A percentile compares a stretch with the other conserved stretches of the same genome.
phyloP scores from a whole-genome alignment of 176 grass and related monocot genomes.

The Bothriochloa decipiens region DNA sequence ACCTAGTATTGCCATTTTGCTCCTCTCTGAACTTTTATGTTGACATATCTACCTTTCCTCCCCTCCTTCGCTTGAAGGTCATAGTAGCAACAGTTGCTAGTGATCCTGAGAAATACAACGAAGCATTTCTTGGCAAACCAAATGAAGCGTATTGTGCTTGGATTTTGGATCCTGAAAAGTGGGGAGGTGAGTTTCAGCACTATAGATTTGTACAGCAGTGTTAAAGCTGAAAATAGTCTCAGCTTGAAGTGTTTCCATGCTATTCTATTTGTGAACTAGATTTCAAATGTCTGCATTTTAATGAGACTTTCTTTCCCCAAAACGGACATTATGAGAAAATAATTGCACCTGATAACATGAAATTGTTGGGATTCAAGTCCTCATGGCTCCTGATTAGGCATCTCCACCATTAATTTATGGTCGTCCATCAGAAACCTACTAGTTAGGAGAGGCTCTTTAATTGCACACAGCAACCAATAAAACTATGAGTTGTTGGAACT shows the following conservation, averaged over 20 bases:
- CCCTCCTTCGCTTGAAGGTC: conserved; percentile 54
- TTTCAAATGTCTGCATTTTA: conserved; percentile 9
- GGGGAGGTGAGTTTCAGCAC: conserved; percentile 80
- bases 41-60: conserved; percentile 10
- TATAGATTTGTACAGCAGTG: background rate
- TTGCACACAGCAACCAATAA: background rate
- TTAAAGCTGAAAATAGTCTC: conserved; percentile 8
- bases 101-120: conserved; percentile 78
- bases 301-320: background rate
- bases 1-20: background rate
- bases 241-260: conserved; percentile 1
- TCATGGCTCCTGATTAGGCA: background rate
- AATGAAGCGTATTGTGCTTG: conserved; percentile 95
- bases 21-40: background rate
- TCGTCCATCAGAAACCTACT: conserved; percentile 1
- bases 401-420: background rate
- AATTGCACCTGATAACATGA: background rate
- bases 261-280: conserved; percentile 15
- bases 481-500: background rate
- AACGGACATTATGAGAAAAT: background rate
- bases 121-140: conserved; percentile 94
- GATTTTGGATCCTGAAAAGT: conserved; percentile 93
- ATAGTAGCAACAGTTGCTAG: conserved; percentile 87
- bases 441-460: background rate
- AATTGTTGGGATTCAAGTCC: conserved; percentile 5